phyloP scores from a whole-genome alignment of 208 protist genomes.

The Wallacemonas collosoma region DNA sequence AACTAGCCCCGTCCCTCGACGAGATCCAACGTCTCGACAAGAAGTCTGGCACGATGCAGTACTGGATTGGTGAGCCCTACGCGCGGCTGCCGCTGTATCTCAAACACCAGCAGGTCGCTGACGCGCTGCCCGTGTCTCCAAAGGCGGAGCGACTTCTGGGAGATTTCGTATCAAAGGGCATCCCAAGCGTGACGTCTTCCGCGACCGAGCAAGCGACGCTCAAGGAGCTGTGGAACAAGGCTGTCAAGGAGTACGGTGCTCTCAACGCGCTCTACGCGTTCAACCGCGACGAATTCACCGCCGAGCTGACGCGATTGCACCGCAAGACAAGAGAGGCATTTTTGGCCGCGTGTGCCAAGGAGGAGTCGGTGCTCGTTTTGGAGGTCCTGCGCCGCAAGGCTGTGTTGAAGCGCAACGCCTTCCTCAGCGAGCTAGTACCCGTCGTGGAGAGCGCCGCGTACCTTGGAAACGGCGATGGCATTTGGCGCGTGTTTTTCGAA shows the following conservation, averaged over 20 bases:
- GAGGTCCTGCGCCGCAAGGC: constrained; percentile 76
- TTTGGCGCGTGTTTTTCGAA: constrained; percentile 72
- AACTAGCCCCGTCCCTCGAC: constrained; percentile 47
- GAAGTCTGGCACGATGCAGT: constrained; percentile 62
- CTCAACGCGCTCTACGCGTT: constrained; percentile 47
- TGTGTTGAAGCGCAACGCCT: constrained; percentile 58
- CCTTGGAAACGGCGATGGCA: constrained; percentile 63
- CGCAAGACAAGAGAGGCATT: constrained; percentile 26
- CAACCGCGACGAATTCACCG: constrained; percentile 54
- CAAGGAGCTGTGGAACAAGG: constrained; percentile 43
- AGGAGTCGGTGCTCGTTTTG: constrained; percentile 59
- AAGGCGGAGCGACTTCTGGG: constrained; percentile 52
- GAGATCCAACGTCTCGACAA: constrained; percentile 39
- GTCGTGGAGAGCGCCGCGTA: constrained; percentile 49
- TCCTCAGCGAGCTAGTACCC: constrained; percentile 54
- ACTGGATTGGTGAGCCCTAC: constrained; percentile 68
- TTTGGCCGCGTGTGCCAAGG: constrained; percentile 17
- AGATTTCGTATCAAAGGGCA: constrained; percentile 52
- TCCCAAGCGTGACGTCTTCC: constrained; percentile 37
- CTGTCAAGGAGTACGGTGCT: constrained; percentile 32
- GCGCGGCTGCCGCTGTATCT: constrained; percentile 70
- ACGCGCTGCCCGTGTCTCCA: constrained; percentile 61
- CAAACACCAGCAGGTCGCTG: constrained; percentile 36
- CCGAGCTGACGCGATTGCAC: constrained; percentile 38
- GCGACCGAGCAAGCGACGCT: neutral